Base-by-base conservation (phyloP, 1,284 basidiomycete genomes). In the Hypsizygus ulmarius region DNA sequence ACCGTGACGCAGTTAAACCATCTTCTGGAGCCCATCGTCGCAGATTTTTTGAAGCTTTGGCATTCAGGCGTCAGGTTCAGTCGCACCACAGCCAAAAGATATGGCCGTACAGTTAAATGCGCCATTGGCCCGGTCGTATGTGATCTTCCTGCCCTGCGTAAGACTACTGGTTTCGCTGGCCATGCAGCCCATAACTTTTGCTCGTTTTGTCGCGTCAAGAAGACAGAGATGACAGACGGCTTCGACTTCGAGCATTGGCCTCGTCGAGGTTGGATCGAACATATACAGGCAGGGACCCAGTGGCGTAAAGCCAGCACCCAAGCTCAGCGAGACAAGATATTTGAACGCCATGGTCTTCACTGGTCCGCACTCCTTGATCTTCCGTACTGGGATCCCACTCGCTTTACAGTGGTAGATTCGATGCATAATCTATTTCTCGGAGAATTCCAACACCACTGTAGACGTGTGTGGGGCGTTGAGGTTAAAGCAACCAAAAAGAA, bases 31-130 rank as follows among this genome's bases (percentile, higher is more conserved):
- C 68, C 63, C 1, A 47, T 71, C 3, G 59, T 71, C 6, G 59
- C 68, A 37, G 69, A 81, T 75, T 75, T 79, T 71, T 49, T 79
- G 71, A 34, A 15, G 7, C 21, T 25, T 25, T 25, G 21, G 21
- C 3, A 25, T 25, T 25, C 21, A 25, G 21, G 21, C 7, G 21
- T 25, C 7, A 25, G 7, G 3, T 25, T 25, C 21, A 25, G 21
- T 25, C 21, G 21, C 21, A 25, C 21, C 21, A 7, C 21, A 25
- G 21, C 21, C 21, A 25, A 25, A 25, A 3, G 21, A 25, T 25
- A 25, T 14, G 68, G 71, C 9, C 53, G 62, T 10, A 33, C 51
- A 28, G 54, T 61, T 3, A 53, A 61, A 1, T 55, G 49, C 30
- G 66, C 62, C 0, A 39, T 71, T 1, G 58, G 55, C 1, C 51